Base-by-base conservation (phyloP, 768 basidiomycete genomes). In the Mycena metata region DNA sequence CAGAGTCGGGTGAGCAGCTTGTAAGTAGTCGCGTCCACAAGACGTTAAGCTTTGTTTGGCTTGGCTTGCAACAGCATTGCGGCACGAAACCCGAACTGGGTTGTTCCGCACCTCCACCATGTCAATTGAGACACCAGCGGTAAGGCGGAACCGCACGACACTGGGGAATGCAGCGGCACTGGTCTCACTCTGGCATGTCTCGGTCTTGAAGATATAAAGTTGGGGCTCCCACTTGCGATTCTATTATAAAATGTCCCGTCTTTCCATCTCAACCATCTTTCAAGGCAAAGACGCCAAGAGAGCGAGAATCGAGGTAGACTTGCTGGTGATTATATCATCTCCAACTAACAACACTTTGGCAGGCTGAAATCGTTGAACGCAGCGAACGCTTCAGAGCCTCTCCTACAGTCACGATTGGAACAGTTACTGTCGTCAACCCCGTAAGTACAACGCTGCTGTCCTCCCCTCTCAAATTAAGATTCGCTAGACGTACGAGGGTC, bases 111-210 rank as follows among this genome's bases (percentile, higher is more conserved):
- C 30, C 3, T 30, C 30, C 30, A 30, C 30, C 30, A 6, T 30
- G 30, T n/a, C n/a, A n/a, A n/a, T n/a, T 41, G 36, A 56, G n/a
- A 49, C 41, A 15, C 30, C 23, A 21, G 64, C 39, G 82, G 75
- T 72, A 84, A 78, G 16, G 49, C 50, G 52, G 43, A 36, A 57
- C 47, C 26, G 35, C 9, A 16, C 3, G 45, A 43, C 39, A 11
- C 17, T 11, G 41, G 19, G 26, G 57, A 46, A 46, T 36, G 36
- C 23, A 52, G 47, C 58, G 51, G 58, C 57, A 7, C 55, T 36
- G 45, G 59, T 66, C 65, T 60, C 65, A 60, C 49, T 45, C 26
- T 7, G 7, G 3, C n/a, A 42, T 66, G 57, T 66, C 64, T 66
- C 24, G 43, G 19, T 30, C 30, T 17, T 17, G 46, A 45, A 21